Evolutionary conservation across 176 grass and related monocot species (phyloP).

Genomic region (Carex myosuroides): DNA sequence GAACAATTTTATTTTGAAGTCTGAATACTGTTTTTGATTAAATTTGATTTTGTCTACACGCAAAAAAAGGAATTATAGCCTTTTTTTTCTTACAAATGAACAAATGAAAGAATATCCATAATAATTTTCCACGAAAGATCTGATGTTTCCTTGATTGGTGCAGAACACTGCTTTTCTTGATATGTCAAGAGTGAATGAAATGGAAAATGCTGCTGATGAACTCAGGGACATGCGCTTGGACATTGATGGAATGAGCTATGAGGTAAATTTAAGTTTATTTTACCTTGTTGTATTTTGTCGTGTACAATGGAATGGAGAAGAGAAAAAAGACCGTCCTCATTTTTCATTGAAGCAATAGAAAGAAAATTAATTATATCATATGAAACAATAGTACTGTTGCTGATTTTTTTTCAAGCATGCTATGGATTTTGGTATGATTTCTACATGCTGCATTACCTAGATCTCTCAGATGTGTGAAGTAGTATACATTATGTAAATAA

Average conservation of each 20-base stretch:
- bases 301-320: background rate
- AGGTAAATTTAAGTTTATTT: constrained; percentile 7
- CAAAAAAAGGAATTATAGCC: background rate
- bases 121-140: background rate
- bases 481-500: background rate
- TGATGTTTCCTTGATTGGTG: background rate
- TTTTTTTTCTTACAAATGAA: background rate
- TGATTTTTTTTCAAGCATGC: background rate
- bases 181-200: constrained; percentile 6
- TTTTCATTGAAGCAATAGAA: background rate
- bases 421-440: background rate
- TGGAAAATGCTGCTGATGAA: constrained; percentile 1
- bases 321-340: background rate
- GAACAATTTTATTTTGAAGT: too few species aligned
- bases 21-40: too few species aligned
- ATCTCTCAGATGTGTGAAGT: background rate
- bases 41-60: too few species aligned
- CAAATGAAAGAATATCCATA: background rate
- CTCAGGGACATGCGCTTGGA: background rate
- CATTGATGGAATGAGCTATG: constrained; percentile 22
- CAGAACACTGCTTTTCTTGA: constrained; percentile 9
- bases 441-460: background rate
- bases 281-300: background rate
- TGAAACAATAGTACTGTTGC: background rate
- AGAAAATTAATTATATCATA: background rate